phyloP scores from a whole-genome alignment of 169 alveolate genomes.

The Eimeria tenella region DNA sequence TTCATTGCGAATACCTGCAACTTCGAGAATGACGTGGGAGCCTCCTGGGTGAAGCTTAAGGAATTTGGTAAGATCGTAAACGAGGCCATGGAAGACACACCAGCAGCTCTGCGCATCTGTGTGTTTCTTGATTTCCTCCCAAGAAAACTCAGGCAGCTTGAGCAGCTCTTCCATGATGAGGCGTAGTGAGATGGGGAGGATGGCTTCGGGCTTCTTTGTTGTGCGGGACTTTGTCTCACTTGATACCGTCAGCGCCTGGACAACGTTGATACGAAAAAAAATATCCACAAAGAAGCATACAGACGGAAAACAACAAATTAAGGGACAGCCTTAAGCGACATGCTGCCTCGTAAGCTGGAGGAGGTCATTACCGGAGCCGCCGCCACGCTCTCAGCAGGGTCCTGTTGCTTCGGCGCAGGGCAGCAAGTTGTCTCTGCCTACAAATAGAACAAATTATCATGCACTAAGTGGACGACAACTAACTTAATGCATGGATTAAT shows the following conservation, averaged over 20 bases:
- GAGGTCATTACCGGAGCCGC: neutral
- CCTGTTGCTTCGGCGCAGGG: slow-evolving; percentile 33
- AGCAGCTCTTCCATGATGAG: slow-evolving; percentile 47
- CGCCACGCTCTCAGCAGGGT: neutral
- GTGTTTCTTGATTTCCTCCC: slow-evolving; percentile 84
- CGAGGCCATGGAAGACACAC: slow-evolving; percentile 86
- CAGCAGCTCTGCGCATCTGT: slow-evolving; percentile 84
- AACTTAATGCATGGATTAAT: neutral
- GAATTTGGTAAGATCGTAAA: slow-evolving; percentile 86
- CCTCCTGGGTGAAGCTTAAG: slow-evolving; percentile 88
- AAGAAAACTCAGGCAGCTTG: slow-evolving; percentile 55
- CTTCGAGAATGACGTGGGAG: slow-evolving; percentile 79
- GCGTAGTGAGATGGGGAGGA: neutral
- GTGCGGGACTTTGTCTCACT: no score
- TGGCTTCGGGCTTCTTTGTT: no score
- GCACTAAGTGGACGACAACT: neutral
- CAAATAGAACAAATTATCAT: neutral
- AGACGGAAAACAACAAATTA: neutral
- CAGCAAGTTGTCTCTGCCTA: neutral
- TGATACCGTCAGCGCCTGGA: no score
- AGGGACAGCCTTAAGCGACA: neutral
- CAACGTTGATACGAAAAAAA: no score
- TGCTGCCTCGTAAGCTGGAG: neutral
- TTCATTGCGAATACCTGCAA: slow-evolving; percentile 79
- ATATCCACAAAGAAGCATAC: neutral